Base-by-base conservation (phyloP, 1,284 basidiomycete species). In the Anthracocystis setariae region DNA sequence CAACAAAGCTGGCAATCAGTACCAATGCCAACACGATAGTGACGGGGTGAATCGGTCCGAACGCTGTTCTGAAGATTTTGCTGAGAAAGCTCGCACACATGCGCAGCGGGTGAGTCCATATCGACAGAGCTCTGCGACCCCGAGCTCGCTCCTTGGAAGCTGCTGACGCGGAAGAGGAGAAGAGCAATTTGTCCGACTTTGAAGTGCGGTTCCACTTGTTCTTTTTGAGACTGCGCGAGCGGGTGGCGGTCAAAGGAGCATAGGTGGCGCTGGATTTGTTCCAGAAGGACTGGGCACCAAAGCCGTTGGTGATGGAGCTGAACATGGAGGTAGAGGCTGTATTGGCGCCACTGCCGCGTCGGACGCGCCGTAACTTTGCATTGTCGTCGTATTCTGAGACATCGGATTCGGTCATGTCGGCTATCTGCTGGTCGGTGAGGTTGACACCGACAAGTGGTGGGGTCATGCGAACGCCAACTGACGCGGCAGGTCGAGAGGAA, bases 1-100 rank as follows among this genome's bases (percentile, higher is more conserved):
- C 58, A 15, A 76, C 74, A 39, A 78, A 78, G 45, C 61, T 74
- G 12, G 69, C 72, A 25, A 78, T 68, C 38, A 78, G 63, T 5
- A 71, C 45, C 12, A 78, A 61, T 2, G 76, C 74, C 35, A 72
- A 25, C 15, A 77, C 32, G 58, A 78, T 72, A 15, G 72, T 77
- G 47, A 73, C 20, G 8, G 76, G 76, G 33, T 76, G 74, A 27
- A 74, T 70, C 5, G 74, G 69, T 0, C 74, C 73, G 21, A 78
- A 72, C 18, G 55, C 68, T 13, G 72, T 73, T 4, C 69, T 35
- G 47, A 73, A 73, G 51, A 71, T 21, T 32, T 70, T 73, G 63
- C 51, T 46, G 48, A 73, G 50, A 46, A 75, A 66, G 46, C 55
- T 57, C 0, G 51, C 46, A 12, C 62, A 5, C 58, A 73, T 65